Evolutionary conservation across 176 grass and related monocot genomes (phyloP), one percentile per base, ranked within the genome.

Genomic region (Aegilops umbellulata): DNA sequence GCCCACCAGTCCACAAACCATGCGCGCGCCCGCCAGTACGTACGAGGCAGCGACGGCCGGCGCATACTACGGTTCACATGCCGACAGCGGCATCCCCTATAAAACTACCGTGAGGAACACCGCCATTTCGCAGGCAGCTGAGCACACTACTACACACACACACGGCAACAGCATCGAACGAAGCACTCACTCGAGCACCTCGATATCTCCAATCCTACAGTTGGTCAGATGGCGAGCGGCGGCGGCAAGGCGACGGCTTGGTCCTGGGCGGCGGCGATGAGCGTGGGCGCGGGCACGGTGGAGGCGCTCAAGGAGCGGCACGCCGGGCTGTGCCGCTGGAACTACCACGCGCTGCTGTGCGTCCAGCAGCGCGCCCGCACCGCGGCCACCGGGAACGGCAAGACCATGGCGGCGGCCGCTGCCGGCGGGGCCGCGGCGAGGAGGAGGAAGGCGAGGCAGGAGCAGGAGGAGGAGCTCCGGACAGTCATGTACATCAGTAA

Each of bases 391-490:
- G 79, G 78, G 31, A 47, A 12, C 77, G 41, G 87, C 53, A 68
- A 49, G 27, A 25, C 5, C 65, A 16, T 11, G 17, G 10, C 66
- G 53, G 2, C 53, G 25, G 17, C 27, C 22, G 5, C 36, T 3
- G 35, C 68, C 60, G 35, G 16, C 2, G 27, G 39, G 15, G 62
- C 39, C 8, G 77, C 22, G 29, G 74, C 79, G 23, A 90, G 80
- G 85, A 86, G 80, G 85, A 87, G 76, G 85, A 90, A 79, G 25
- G 83, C 60, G 17, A 70, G 30, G 90, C 79, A 60, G 42, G 64
- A 89, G 70, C 53, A 87, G 9, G 90, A 97, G 88, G 92, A 92
- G 84, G 67, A 88, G 73, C 84, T 97, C 63, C 83, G 90, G 47
- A 92, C 88, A 0, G 86, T 91, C 38, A 90, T 92, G 86, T 89